Conservation (phyloP, 805 yeast genomes). For the Candida adriatica region DNA sequence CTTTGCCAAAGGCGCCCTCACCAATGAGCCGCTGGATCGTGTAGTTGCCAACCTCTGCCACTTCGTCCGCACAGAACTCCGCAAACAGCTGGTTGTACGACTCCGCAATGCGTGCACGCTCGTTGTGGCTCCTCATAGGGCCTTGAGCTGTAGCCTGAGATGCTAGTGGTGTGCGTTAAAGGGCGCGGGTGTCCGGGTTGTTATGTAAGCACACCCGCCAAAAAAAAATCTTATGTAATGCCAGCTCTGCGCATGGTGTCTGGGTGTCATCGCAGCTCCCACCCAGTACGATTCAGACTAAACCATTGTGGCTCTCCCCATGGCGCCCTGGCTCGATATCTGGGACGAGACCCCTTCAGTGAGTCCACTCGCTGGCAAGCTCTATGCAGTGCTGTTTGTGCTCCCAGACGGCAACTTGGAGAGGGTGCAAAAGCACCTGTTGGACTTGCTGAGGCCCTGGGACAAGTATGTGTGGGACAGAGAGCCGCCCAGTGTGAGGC, state of each 20-base stretch:
- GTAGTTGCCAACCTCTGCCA: slow-evolving; percentile 76
- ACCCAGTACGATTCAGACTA: too few relatives aligned
- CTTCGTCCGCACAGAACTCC: slow-evolving; percentile 38
- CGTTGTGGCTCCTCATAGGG: slow-evolving; percentile 19
- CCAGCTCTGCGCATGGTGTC: too few relatives aligned
- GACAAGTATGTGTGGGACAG: slow-evolving; percentile 37
- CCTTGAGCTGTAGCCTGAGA: slow-evolving; percentile 2
- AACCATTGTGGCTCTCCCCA: too few relatives aligned
- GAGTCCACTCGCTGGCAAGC: slow-evolving; percentile 1
- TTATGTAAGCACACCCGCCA: too few relatives aligned
- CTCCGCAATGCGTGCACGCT: slow-evolving; percentile 40
- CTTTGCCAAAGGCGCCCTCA: slow-evolving; percentile 90
- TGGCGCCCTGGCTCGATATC: slow-evolving; percentile 1
- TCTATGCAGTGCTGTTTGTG: slow-evolving; percentile 17
- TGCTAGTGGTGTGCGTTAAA: too few relatives aligned
- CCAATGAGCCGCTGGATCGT: slow-evolving; percentile 69
- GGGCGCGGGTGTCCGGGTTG: too few relatives aligned
- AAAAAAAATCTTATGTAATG: too few relatives aligned
- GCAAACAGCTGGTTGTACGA: slow-evolving; percentile 55
- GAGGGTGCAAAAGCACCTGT: slow-evolving; percentile 17
- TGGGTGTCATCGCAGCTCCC: too few relatives aligned
- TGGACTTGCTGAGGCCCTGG: slow-evolving; percentile 29
- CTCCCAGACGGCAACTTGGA: slow-evolving; percentile 18
- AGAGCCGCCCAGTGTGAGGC: slow-evolving; percentile 12
- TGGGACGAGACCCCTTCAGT: slow-evolving; percentile 10